Conservation (phyloP, 495 filamentous ascomycete species). For the Penicillium canariense region DNA sequence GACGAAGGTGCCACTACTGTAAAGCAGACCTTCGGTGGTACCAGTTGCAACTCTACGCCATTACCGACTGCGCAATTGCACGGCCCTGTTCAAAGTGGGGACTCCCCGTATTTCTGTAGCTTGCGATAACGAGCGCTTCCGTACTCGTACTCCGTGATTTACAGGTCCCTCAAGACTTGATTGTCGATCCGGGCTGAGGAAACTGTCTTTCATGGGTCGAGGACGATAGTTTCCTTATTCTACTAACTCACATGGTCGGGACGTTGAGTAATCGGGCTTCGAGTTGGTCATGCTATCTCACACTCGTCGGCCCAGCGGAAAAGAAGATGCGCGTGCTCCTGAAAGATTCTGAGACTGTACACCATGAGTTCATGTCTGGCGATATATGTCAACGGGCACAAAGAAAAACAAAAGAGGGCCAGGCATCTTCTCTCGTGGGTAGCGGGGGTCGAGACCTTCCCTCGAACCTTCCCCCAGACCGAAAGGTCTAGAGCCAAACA, state of each 20-base stretch:
- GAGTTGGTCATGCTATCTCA: neutral
- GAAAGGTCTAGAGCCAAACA: neutral
- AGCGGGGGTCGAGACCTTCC: neutral
- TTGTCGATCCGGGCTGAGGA: slow-evolving; percentile 25
- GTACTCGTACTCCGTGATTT: neutral
- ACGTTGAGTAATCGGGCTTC: neutral
- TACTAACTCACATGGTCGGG: no score
- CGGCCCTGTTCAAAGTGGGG: neutral
- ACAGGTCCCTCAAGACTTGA: slow-evolving; percentile 8
- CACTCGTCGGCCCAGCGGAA: neutral
- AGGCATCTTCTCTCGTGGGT: neutral
- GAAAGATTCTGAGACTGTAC: neutral
- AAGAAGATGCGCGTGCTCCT: neutral
- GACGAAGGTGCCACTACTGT: neutral
- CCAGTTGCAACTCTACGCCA: neutral
- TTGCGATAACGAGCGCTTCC: slow-evolving; percentile 1
- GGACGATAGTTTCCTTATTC: neutral
- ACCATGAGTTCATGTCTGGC: neutral
- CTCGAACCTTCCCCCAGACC: neutral
- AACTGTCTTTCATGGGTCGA: slow-evolving; percentile 22
- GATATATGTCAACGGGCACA: neutral
- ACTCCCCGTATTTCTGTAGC: neutral
- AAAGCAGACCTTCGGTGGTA: neutral
- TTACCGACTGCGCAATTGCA: neutral
- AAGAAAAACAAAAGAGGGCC: neutral